Base-by-base conservation (phyloP, 805 yeast genomes). In the Ogataea paradorogensis region DNA sequence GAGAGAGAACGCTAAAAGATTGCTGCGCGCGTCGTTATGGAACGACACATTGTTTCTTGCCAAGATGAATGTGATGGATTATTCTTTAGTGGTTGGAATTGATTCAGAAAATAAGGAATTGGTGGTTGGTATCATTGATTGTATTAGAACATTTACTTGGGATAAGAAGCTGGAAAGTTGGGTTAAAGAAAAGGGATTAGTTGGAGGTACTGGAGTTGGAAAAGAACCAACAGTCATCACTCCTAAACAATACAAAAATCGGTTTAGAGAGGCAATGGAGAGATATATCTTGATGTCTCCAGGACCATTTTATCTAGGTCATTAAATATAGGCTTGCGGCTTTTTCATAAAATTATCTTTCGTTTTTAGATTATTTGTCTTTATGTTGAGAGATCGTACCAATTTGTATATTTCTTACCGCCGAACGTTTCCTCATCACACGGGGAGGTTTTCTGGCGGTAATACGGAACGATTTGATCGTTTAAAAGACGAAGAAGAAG, bases 31-130 rank as follows among this genome's bases (percentile, higher is more conserved):
- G 0, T 90, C 96, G 0, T 65, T 93, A 21, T 93, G 95, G 84
- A 93, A 95, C 56, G 99, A 93, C 55, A 93, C 98, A 0, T 67
- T 93, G 11, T 95, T 93, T 59, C 66, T 93, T 38, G 89, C 95
- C 3, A 93, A 95, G 55, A 87, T 93, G 95, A 95, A 93, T 57
- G 98, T 93, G 5, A 93, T 93, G 99, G 99, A 93, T 61, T 93
- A 93, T 57, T 91, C 98, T 0, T 69, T 93, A 48, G 96, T 93
- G 8, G 82, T 93, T 44, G 99, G 98, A 0, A 86, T 93, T 28
- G 95, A 93, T 57, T 67, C 71, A 9, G 73, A 76, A 15, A 75
- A 75, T 46, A 73, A 74, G 36, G 82, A 82, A 39, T 69, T 93
- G 26, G 88, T 89, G 14, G 96, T 90, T 10, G 99, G 99, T 3